phyloP scores from a whole-genome alignment of 2,329 filamentous ascomycete genomes.

The Passalora sequoiae region DNA sequence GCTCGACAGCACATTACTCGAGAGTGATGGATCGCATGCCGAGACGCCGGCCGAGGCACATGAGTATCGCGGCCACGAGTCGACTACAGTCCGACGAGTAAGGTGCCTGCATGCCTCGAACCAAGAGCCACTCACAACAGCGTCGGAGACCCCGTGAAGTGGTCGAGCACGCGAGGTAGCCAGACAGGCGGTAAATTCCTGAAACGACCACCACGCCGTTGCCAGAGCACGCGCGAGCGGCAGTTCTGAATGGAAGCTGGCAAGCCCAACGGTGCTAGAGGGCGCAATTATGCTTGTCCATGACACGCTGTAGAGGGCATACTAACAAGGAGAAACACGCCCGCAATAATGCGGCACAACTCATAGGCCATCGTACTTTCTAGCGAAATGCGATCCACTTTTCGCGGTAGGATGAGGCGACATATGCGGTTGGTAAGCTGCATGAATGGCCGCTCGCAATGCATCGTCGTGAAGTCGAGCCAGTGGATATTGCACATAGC shows the following conservation, averaged over 20 bases:
- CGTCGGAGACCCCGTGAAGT: slow-evolving; percentile 2
- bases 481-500: too few relatives aligned
- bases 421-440: too few relatives aligned
- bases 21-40: neutral
- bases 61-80: neutral
- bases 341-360: too few relatives aligned
- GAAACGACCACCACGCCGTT: slow-evolving; percentile 1
- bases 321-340: too few relatives aligned
- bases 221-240: neutral
- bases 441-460: too few relatives aligned
- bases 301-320: neutral
- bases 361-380: too few relatives aligned
- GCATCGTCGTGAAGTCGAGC: too few relatives aligned
- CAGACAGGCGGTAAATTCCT: slow-evolving; percentile 7
- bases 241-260: neutral
- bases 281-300: slow-evolving; percentile 5
- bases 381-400: too few relatives aligned
- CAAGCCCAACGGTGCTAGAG: neutral
- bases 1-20: neutral
- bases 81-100: neutral
- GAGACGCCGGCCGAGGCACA: neutral
- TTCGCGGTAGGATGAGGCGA: too few relatives aligned
- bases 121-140: neutral
- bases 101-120: neutral
- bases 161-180: slow-evolving; percentile 2